phyloP scores from a whole-genome alignment of 1,284 basidiomycete genomes.

The Phaffia rhodozyma region DNA sequence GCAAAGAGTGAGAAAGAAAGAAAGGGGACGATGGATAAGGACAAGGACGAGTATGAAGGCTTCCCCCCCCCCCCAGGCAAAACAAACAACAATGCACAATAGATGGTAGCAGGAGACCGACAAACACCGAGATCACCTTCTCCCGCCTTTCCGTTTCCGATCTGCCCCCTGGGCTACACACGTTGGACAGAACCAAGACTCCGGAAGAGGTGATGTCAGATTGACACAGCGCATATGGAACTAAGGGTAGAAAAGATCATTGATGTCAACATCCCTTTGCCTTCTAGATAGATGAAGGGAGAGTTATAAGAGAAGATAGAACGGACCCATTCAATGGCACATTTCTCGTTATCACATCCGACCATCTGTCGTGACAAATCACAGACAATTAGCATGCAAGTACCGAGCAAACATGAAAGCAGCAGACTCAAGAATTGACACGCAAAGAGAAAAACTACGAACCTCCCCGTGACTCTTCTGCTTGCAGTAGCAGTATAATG shows the following conservation, averaged over 20 bases:
- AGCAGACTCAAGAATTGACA: background rate
- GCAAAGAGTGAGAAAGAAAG: too few relatives aligned
- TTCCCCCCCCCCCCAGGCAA: too few relatives aligned
- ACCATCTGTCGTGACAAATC: slow-evolving; percentile 10
- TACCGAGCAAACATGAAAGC: background rate
- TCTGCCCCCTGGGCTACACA: slow-evolving; percentile 11
- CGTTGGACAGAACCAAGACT: slow-evolving; percentile 15
- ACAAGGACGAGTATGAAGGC: too few relatives aligned
- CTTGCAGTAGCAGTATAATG: slow-evolving; percentile 15
- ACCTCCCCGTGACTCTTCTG: slow-evolving; percentile 17
- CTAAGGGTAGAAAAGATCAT: background rate
- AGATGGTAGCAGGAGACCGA: too few relatives aligned
- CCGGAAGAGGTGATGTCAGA: slow-evolving; percentile 10
- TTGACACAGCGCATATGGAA: slow-evolving; percentile 18
- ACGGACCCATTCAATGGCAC: slow-evolving; percentile 17
- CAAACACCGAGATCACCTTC: background rate
- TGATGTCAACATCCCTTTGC: too few relatives aligned
- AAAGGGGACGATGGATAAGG: too few relatives aligned
- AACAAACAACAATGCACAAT: too few relatives aligned
- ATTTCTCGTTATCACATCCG: slow-evolving; percentile 17
- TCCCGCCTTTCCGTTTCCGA: background rate
- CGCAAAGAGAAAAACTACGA: background rate
- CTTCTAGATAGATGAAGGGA: background rate
- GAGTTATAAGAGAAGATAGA: background rate
- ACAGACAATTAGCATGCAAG: background rate